Base-by-base conservation (phyloP, 2,329 filamentous ascomycete genomes). In the Aspergillus viridinutans region DNA sequence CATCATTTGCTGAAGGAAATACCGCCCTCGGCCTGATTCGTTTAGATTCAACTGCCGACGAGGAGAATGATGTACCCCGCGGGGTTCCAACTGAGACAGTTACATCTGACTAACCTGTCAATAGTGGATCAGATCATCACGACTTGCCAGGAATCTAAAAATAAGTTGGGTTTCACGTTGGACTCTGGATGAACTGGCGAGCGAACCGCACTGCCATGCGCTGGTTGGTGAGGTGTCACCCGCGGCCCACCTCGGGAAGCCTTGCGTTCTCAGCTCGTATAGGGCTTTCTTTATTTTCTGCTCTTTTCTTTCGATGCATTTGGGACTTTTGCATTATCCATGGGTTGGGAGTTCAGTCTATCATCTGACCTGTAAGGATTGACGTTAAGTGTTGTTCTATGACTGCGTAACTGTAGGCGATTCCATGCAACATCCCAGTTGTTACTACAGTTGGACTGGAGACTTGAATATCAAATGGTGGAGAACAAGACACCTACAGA, bases 181-280 rank as follows among this genome's bases (percentile, higher is more conserved):
- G 9, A 43, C 40, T 43, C 4, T 17, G 3, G 8, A 43, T 5
- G n/a, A 43, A 42, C 52, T 52, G 14, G 14, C 4, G 14, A 38
- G 14, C 5, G 5, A 38, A 38, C 32, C 14, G 42, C 53, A 17
- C 14, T 23, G 26, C 26, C 21, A 23, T 6, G 25, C 12, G 58
- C 50, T 62, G 60, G 60, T 66, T 63, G 60, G 64, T 43, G 48
- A 32, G 57, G 64, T 66, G 56, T 65, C 61, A 65, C 32, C 25
- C n/a, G 17, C 7, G 14, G 51, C 6, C 28, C 40, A 29, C 54
- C n/a, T 25, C 28, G 43, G 50, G 25, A 47, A 23, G 43, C 43
- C 43, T 26, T 23, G 20, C 20, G 17, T 21, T 43, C 32, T 17
- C 0, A 17, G 8, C n/a, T 43, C 40, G 40, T 43, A 21, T 43